Conservation (phyloP, 2,329 filamentous ascomycete genomes). For the Ophiobolus disseminans region DNA sequence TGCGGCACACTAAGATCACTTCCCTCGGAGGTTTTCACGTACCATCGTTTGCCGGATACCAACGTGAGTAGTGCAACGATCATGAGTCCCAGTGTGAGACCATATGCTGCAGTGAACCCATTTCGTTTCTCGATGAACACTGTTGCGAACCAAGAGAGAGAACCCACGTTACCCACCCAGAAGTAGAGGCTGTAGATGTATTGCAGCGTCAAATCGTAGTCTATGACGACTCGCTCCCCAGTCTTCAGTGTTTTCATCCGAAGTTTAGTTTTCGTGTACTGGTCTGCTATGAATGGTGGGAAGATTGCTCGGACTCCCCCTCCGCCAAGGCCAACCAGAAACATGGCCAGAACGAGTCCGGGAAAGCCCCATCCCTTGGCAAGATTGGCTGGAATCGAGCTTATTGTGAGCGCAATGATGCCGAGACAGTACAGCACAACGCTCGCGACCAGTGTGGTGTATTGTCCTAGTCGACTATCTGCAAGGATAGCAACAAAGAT, state of each 20-base stretch:
- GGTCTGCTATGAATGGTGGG: constrained; percentile 47
- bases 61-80: constrained; percentile 65
- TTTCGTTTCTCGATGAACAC: constrained; percentile 71
- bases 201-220: constrained; percentile 44
- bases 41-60: constrained; percentile 40
- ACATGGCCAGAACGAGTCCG: constrained; percentile 38
- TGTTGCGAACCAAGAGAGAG: constrained; percentile 68
- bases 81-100: constrained; percentile 69
- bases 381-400: constrained; percentile 24
- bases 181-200: constrained; percentile 52
- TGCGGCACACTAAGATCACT: constrained; percentile 31
- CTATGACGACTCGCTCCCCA: constrained; percentile 45
- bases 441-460: constrained; percentile 44
- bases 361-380: constrained; percentile 33
- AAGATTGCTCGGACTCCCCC: constrained; percentile 49
- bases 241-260: constrained; percentile 29
- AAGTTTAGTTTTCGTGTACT: constrained; percentile 36
- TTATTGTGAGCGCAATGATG: constrained; percentile 29
- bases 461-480: constrained; percentile 51
- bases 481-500: constrained; percentile 47
- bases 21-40: constrained; percentile 26
- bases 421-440: constrained; percentile 38
- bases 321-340: constrained; percentile 49
- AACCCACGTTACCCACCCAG: constrained; percentile 67
- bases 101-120: constrained; percentile 71